Evolutionary conservation across 495 filamentous ascomycete genomes (phyloP).

Genomic region (Saxispiralis lemnorum): DNA sequence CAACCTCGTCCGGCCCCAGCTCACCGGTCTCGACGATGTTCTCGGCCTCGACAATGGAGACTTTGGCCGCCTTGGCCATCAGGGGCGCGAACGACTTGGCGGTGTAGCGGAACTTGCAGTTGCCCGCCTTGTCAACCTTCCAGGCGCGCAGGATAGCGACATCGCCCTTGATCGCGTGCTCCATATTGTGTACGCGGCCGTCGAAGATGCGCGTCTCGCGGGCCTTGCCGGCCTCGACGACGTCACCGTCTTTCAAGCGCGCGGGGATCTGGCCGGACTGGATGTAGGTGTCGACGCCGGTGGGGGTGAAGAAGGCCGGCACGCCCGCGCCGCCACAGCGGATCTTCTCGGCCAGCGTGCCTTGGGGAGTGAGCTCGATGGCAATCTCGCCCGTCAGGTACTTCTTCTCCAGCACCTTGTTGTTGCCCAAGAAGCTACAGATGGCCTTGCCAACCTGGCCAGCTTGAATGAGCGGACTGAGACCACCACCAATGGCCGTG

Average conservation of each 20-base stretch:
- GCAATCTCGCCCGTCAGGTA: slow-evolving; percentile 44
- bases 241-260: slow-evolving; percentile 31
- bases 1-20: slow-evolving; percentile 38
- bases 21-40: slow-evolving; percentile 43
- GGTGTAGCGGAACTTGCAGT: slow-evolving; percentile 46
- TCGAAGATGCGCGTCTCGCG: slow-evolving; percentile 42
- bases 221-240: slow-evolving; percentile 36
- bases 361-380: slow-evolving; percentile 48
- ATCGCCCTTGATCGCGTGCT: slow-evolving; percentile 43
- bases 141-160: slow-evolving; percentile 45
- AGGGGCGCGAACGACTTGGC: slow-evolving; percentile 40
- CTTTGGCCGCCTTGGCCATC: slow-evolving; percentile 44
- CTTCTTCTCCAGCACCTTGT: slow-evolving; percentile 46
- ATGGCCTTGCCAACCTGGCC: slow-evolving; percentile 43
- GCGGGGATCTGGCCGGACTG: slow-evolving; percentile 44
- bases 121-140: slow-evolving; percentile 48
- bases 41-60: slow-evolving; percentile 52
- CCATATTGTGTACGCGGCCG: slow-evolving; percentile 42
- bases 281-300: slow-evolving; percentile 42
- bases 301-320: slow-evolving; percentile 49
- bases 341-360: slow-evolving; percentile 45
- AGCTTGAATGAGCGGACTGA: slow-evolving; percentile 34
- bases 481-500: slow-evolving; percentile 33
- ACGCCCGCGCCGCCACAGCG: slow-evolving; percentile 48
- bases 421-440: slow-evolving; percentile 42